Base-by-base conservation (phyloP, 2,329 filamentous ascomycete genomes). In the Pestalotiopsis sp. region DNA sequence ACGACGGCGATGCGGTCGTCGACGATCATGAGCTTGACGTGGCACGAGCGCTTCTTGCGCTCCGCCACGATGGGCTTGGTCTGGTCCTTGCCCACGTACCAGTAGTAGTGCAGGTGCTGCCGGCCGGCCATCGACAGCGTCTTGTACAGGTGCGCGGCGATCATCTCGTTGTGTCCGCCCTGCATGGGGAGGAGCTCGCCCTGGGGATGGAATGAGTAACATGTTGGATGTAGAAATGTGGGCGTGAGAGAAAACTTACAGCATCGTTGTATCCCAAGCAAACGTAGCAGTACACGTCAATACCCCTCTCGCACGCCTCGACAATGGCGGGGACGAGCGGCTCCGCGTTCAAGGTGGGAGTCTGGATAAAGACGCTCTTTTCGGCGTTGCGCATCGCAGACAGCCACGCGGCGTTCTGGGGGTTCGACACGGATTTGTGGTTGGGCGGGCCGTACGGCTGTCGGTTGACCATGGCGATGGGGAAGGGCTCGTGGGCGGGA, bases 191-290 rank as follows among this genome's bases (percentile, higher is more conserved):
- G 87, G 39, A 95, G 85, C 76, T 95, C 92, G 25, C 92, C 93
- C 83, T 86, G 67, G n/a, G 36, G 6, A 36, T 1, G 17, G 12
- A 7, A 14, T 27, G 3, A 65, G 36, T 17, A 25, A 25, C 2
- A 11, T 20, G 3, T 17, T 9, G 1, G 9, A 52, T 27, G 7
- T 49, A 65, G 36, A 27, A 60, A 39, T 45, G 31, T 45, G 70
- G 59, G 13, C 41, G 23, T 23, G 27, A 4, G 62, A n/a, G 45
- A 31, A 36, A 36, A 78, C 83, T 73, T 75, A 85, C 84, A 0
- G 88, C 83, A 72, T 95, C 93, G 71, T 95, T 95, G 80, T 95
- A 95, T 1, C 93, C 92, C 0, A 95, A 85, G 71, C 91, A 93
- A 1, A 94, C 84, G 71, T 93, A 94, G 76, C 89, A 91, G 0